Base-by-base conservation (phyloP, 176 grass and related monocot genomes). In the Raddia guianensis region DNA sequence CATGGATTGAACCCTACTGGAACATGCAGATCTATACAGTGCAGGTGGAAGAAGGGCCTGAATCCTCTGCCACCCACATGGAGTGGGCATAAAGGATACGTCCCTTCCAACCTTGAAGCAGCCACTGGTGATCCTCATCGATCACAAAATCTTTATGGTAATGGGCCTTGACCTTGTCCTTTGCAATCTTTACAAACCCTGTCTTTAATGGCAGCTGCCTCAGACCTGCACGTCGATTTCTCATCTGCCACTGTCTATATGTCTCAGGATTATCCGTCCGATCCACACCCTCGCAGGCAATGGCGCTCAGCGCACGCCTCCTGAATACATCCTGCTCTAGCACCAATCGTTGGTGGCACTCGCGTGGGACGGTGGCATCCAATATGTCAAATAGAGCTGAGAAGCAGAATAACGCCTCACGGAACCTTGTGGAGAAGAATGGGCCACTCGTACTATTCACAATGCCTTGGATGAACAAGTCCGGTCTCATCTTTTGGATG, bases 101-200 rank as follows among this genome's bases (percentile, higher is more conserved):
- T 27, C 27, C 27, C 27, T 27, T 27, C 27, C 27, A 27, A 27
- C 27, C 85, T 69, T 91, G 89, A 55, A 91, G 50, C 55, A 91
- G 62, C 89, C 85, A 91, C 35, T 60, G 49, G 40, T 87, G 61
- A 81, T 91, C 85, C 43, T 65, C 63, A 72, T 72, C 76, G 1
- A 91, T 5, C 35, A 87, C 64, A 67, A 91, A 87, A 59, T 91
- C 89, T n/a, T 84, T 91, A 70, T 87, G 70, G 65, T 91, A 84
- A 45, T 65, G 56, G 49, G 20, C 42, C 63, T 60, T 87, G 59
- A 91, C 85, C 75, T 87, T 84, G 12, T 76, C 85, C 46, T 34
- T 63, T 42, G 55, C 46, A 12, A 18, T 70, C 68, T 33, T 42
- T 6, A 84, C 51, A 10, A 84, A 74, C 15, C 79, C 56, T 58